Percentiles rank a stretch among this genome's conserved stretches.
Conservation (phyloP, 1,284 basidiomycete species). For the Trichosporon sp. region DNA sequence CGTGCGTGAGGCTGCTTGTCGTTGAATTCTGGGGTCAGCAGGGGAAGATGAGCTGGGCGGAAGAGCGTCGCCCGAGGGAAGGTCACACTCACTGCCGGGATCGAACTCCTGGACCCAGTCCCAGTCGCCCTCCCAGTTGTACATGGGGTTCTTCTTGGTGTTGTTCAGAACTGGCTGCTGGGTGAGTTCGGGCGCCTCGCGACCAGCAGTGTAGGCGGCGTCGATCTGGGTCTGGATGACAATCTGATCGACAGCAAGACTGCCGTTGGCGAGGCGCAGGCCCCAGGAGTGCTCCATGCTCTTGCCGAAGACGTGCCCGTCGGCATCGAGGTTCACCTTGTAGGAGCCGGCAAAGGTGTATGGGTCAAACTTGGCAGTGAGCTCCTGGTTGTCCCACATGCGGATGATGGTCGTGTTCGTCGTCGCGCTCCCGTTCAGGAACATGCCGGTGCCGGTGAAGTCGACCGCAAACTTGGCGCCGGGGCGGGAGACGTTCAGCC, state of each 20-base stretch:
- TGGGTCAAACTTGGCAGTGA: not conserved
- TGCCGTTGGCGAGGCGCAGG: not conserved
- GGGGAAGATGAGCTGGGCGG: too few relatives aligned
- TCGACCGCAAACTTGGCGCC: not conserved
- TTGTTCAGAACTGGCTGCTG: not conserved
- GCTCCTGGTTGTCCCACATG: not conserved
- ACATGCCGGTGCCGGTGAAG: conserved; percentile 7
- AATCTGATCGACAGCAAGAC: not conserved
- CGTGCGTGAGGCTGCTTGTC: not conserved
- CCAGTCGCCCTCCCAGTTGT: not conserved
- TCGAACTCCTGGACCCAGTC: not conserved
- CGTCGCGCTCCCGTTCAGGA: not conserved
- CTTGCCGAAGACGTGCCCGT: not conserved
- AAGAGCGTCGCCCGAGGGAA: too few relatives aligned
- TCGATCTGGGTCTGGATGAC: not conserved
- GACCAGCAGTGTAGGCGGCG: not conserved
- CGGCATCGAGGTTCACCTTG: not conserved
- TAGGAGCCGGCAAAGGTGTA: not conserved
- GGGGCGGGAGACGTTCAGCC: not conserved
- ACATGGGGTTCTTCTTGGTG: not conserved
- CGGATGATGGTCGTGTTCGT: not conserved
- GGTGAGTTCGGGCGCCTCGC: not conserved
- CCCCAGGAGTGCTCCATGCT: not conserved
- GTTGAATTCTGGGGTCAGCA: not conserved
- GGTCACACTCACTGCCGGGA: not conserved